Evolutionary conservation across 495 filamentous ascomycete species (phyloP), one percentile per base, ranked within the genome.

Genomic region (Aspergillus asperescens): DNA sequence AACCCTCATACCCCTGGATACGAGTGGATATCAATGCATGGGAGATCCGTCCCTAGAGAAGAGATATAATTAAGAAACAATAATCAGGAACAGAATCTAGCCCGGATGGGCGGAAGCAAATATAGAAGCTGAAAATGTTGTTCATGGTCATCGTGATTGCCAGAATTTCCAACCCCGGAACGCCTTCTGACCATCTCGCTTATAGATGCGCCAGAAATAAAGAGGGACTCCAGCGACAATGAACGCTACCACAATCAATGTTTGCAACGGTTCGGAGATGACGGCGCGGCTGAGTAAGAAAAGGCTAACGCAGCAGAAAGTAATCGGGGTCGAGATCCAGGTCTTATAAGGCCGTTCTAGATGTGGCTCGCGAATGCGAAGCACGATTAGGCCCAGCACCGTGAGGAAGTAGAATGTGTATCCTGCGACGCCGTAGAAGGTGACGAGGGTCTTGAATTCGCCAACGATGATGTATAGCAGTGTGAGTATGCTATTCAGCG

Each of bases 371-470:
- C 79, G 80, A n/a, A 96, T 86, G 20, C 93, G 76, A 55, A 98
- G 74, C 25, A 97, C 82, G 48, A 98, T 95, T 24, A 98, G 76
- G 0, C 93, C 93, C 0, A 98, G 81, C 1, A 98, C 93, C 0
- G 92, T 95, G 27, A 95, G 64, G 69, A 98, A 98, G 71, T 98
- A 98, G 65, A 97, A 97, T 0, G 85, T 88, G 65, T 97, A 98
- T 6, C 90, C 90, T 3, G 91, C 93, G 0, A 98, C 93, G 24
- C 94, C 93, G 70, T 95, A 96, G 70, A 98, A 98, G 5, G 90
- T 96, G 43, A 96, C 74, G 1, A 98, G 80, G 4, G 92, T 96
- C 19, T 81, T 77, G 65, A 98, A 98, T 61, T 95, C 89, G 65
- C 93, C 94, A 24, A 93, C 81, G 8, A 85, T 54, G 48, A 96